Conservation (phyloP, 75 land plant genomes). For the Ceratopteris richardii region DNA sequence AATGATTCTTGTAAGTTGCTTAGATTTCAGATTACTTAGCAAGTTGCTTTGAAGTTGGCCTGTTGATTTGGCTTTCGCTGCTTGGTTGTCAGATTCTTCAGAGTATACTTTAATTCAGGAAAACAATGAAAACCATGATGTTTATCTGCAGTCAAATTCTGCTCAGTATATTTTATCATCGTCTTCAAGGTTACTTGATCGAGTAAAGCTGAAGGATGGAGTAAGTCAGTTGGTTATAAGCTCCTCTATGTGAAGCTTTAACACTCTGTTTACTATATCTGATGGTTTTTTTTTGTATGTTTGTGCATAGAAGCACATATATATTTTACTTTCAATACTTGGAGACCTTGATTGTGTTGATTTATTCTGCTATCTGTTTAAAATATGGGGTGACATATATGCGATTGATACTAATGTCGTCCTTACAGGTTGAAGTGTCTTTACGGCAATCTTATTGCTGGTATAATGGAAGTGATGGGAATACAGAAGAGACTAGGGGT, state of each 20-base stretch:
- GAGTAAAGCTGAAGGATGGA: conserved; percentile 3
- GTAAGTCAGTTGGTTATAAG: too few relatives aligned
- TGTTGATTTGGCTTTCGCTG: too few relatives aligned
- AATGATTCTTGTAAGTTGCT: conserved; percentile 3
- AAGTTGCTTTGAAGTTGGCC: too few relatives aligned
- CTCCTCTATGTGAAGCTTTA: too few relatives aligned
- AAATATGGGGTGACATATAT: too few relatives aligned
- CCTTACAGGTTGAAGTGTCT: neutral
- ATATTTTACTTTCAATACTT: too few relatives aligned
- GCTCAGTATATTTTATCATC: neutral
- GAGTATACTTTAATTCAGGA: neutral
- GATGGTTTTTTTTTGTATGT: too few relatives aligned
- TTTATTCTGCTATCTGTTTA: too few relatives aligned
- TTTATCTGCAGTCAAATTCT: neutral
- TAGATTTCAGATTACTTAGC: neutral
- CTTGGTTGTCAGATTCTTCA: neutral
- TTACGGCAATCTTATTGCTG: conserved; percentile 53
- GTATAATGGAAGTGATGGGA: conserved; percentile 59
- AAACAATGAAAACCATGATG: neutral
- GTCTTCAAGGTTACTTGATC: neutral
- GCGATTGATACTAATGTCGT: neutral
- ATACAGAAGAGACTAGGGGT: conserved; percentile 7
- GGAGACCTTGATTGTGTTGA: too few relatives aligned
- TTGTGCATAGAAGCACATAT: too few relatives aligned
- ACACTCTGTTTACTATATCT: too few relatives aligned